phyloP scores from a whole-genome alignment of 306 rosid genomes.

The Fragaria iinumae region DNA sequence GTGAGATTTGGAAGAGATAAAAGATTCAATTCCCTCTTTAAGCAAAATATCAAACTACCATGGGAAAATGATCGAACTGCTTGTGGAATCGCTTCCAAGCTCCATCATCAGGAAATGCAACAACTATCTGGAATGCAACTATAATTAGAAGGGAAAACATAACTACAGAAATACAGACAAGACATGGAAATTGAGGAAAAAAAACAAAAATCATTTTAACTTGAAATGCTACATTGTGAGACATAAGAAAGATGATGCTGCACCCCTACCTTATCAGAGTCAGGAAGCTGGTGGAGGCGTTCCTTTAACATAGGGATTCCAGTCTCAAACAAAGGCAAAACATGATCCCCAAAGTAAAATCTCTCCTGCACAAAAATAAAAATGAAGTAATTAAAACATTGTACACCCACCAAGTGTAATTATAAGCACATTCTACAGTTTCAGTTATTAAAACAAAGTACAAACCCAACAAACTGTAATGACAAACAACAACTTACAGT shows the following conservation, averaged over 20 bases:
- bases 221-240: constrained; percentile 3
- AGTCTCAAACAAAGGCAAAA: constrained; percentile 94
- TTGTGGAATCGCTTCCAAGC: constrained; percentile 99
- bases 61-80: constrained; percentile 67
- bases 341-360: constrained; percentile 93
- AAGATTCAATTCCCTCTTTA: neutral
- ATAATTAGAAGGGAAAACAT: constrained; percentile 9
- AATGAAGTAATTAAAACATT: neutral
- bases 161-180: neutral
- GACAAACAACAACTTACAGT: neutral
- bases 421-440: neutral
- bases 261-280: constrained; percentile 59
- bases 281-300: constrained; percentile 79
- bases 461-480: neutral
- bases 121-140: constrained; percentile 62
- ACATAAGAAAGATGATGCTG: neutral
- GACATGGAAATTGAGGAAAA: neutral
- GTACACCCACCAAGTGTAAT: neutral
- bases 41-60: constrained; percentile 44
- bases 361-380: constrained; percentile 64
- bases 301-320: constrained; percentile 92
- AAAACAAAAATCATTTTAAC: neutral
- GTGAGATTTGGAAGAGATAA: neutral
- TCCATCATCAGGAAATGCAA: constrained; percentile 98
- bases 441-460: neutral